These are phyloP conservation scores for Sphagnum fallax DNA, from an alignment of 228 moss, liverwort and hornwort genomes.

Conservation along the genomic window DNA sequence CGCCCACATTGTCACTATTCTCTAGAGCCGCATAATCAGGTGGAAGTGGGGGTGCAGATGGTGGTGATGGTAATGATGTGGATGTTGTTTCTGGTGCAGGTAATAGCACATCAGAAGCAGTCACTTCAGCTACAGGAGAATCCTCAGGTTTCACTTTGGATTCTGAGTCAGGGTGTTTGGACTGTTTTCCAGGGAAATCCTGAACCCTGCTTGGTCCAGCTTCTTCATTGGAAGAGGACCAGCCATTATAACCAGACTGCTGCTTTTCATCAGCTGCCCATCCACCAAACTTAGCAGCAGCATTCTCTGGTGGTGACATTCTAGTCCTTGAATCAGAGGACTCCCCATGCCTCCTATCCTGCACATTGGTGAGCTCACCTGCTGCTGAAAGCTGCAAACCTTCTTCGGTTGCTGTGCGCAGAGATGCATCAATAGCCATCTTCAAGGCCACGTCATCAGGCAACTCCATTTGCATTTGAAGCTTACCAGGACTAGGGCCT, in stretches of 20 bases:
- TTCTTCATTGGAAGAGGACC: conserved; percentile 51
- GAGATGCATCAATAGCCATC: conserved; percentile 60
- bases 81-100: background rate
- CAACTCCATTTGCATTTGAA: conserved; percentile 22
- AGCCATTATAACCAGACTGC: conserved; percentile 44
- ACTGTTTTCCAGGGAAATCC: conserved; percentile 15
- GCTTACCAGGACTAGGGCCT: conserved; percentile 26
- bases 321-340: conserved; percentile 12
- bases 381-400: conserved; percentile 17
- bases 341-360: conserved; percentile 6
- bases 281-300: conserved; percentile 41
- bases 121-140: background rate
- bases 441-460: conserved; percentile 39
- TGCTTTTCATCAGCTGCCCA: conserved; percentile 49
- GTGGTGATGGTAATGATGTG: conserved; percentile 4
- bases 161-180: background rate
- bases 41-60: conserved; percentile 71
- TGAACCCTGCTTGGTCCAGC: conserved; percentile 58
- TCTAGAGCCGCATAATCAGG: conserved; percentile 38
- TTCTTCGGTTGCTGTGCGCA: conserved; percentile 51
- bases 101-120: background rate
- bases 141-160: background rate
- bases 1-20: conserved; percentile 34
- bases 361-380: conserved; percentile 9
- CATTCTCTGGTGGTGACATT: background rate